These are phyloP conservation scores for Sphagnurus paluster DNA, from an alignment of 1,284 basidiomycete genomes.

Conservation along the genomic window DNA sequence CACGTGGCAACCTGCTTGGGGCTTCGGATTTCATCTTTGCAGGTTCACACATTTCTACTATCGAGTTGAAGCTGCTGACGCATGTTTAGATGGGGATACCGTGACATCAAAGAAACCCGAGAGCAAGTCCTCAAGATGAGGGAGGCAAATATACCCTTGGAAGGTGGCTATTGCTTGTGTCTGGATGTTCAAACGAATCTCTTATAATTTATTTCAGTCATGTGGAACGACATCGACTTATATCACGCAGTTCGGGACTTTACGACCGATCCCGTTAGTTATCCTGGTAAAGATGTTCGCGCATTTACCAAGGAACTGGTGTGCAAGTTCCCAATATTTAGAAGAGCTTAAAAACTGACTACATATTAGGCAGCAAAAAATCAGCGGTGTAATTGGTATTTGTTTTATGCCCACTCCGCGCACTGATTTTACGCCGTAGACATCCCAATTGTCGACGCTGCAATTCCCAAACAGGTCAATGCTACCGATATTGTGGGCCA, in stretches of 20 bases:
- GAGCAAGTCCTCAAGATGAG: slow-evolving; percentile 60
- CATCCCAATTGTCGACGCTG: slow-evolving; percentile 38
- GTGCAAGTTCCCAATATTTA: slow-evolving; percentile 22
- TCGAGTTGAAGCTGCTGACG: no score
- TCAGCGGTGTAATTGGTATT: slow-evolving; percentile 34
- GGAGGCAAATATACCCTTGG: slow-evolving; percentile 62
- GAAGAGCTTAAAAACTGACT: slow-evolving; percentile 5
- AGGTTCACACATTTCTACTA: slow-evolving; percentile 36
- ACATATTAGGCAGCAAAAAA: slow-evolving; percentile 29
- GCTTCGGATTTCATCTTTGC: slow-evolving; percentile 73
- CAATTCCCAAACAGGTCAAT: slow-evolving; percentile 37
- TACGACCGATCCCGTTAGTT: slow-evolving; percentile 65
- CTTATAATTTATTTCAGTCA: slow-evolving; percentile 36
- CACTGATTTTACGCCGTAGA: slow-evolving; percentile 21
- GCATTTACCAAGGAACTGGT: slow-evolving; percentile 64
- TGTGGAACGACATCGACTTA: slow-evolving; percentile 80
- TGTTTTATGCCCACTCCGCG: no score
- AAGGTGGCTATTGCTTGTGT: slow-evolving; percentile 39
- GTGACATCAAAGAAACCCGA: slow-evolving; percentile 45
- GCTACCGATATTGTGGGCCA: slow-evolving; percentile 41
- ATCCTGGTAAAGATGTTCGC: slow-evolving; percentile 58
- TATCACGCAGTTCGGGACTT: slow-evolving; percentile 70
- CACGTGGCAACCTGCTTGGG: slow-evolving; percentile 68
- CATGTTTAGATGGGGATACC: slow-evolving; percentile 61
- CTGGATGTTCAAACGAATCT: no score